phyloP scores from a whole-genome alignment of 352 stramenopile species.

The Peronospora farinosa region DNA sequence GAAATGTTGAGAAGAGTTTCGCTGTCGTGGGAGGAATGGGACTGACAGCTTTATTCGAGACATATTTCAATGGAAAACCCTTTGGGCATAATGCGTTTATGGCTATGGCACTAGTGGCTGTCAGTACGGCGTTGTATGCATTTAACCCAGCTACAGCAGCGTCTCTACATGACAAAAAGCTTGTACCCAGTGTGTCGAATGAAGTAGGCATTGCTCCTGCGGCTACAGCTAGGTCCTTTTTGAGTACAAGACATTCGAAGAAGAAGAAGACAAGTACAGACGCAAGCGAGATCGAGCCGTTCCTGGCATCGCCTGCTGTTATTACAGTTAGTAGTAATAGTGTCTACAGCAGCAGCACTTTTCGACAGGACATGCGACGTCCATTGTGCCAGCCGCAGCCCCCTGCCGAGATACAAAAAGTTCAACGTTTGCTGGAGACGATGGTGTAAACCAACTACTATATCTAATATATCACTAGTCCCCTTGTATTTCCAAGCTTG shows the following conservation, averaged over 20 bases:
- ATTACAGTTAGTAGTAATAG: conserved; percentile 25
- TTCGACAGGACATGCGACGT: conserved; percentile 22
- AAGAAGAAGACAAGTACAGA: conserved; percentile 39
- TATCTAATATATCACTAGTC: not conserved
- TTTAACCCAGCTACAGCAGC: conserved; percentile 45
- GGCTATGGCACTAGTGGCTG: conserved; percentile 54
- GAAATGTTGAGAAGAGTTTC: conserved; percentile 83
- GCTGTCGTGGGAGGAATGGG: conserved; percentile 75
- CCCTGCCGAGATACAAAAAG: conserved; percentile 4
- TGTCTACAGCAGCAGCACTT: conserved; percentile 20
- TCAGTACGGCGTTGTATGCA: conserved; percentile 65
- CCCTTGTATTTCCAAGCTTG: too few species aligned
- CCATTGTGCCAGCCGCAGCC: conserved; percentile 17
- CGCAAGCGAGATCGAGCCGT: conserved; percentile 30
- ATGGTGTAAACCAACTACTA: conserved; percentile 17
- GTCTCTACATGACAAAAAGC: conserved; percentile 16
- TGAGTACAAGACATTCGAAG: conserved; percentile 19
- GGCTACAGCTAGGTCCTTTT: not conserved
- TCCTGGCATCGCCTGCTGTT: conserved; percentile 24
- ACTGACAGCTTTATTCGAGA: conserved; percentile 68
- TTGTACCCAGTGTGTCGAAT: conserved; percentile 4
- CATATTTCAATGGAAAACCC: conserved; percentile 60
- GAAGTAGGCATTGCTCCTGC: conserved; percentile 5
- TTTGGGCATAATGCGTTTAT: conserved; percentile 51
- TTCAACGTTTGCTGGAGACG: conserved; percentile 11